Conservation (phyloP, 805 yeast species). For the Candida glaebosa region DNA sequence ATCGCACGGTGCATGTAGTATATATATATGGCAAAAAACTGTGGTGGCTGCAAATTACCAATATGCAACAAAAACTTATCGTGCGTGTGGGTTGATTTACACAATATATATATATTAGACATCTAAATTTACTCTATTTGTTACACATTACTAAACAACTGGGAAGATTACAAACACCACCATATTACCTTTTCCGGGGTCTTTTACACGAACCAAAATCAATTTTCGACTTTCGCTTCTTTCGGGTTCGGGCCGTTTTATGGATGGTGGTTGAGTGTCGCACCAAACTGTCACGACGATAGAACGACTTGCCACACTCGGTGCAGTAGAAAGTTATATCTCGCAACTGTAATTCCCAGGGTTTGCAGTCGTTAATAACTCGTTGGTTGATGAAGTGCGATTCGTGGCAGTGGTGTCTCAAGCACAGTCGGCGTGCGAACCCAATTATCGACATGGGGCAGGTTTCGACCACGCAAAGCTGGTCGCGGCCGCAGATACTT, state of each 20-base stretch:
- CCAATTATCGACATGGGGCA: conserved; percentile 28
- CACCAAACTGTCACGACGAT: conserved; percentile 48
- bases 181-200: no score
- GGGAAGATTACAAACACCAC: no score
- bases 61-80: background rate
- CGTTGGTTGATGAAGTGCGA: conserved; percentile 15
- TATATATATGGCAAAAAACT: background rate
- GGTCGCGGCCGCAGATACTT: background rate
- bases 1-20: no score
- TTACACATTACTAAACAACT: no score
- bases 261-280: conserved; percentile 53
- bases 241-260: conserved; percentile 15
- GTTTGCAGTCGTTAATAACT: background rate
- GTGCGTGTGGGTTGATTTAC: no score
- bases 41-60: background rate
- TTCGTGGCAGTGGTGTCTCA: conserved; percentile 22
- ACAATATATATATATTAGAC: no score
- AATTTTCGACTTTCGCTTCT: no score
- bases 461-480: conserved; percentile 21
- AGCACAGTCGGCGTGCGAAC: conserved; percentile 20
- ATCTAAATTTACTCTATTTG: no score
- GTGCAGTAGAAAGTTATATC: conserved; percentile 12
- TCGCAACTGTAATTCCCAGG: conserved; percentile 4
- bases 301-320: conserved; percentile 44
- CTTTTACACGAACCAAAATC: no score